Percentiles rank a stretch among this genome's conserved stretches.
phyloP scores from a whole-genome alignment of 208 protist genomes.

The Crithidia brevicula region DNA sequence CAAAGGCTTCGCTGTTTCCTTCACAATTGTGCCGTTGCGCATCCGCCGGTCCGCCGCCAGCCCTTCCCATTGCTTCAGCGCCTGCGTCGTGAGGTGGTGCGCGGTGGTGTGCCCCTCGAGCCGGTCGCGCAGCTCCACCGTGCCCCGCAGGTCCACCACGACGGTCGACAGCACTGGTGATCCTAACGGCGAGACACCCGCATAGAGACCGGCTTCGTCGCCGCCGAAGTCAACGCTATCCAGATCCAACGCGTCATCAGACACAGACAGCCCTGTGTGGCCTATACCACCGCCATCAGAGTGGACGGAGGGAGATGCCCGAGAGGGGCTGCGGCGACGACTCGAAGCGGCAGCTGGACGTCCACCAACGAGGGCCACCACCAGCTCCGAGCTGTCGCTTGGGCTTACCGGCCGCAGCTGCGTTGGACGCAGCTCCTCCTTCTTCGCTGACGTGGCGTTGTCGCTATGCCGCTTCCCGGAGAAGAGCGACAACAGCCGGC shows the following conservation, averaged over 20 bases:
- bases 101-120: slow-evolving; percentile 44
- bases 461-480: slow-evolving; percentile 27
- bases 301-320: not conserved
- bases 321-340: not conserved
- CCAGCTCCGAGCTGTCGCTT: not conserved
- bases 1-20: slow-evolving; percentile 41
- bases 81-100: slow-evolving; percentile 42
- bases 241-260: not conserved
- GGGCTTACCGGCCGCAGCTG: not conserved
- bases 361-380: too few species aligned
- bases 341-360: not conserved
- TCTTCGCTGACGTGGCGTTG: not conserved
- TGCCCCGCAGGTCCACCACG: slow-evolving; percentile 44
- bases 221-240: not conserved
- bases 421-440: not conserved
- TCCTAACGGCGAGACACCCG: not conserved
- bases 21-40: slow-evolving; percentile 46
- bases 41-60: slow-evolving; percentile 18
- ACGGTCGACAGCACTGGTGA: not conserved
- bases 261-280: not conserved
- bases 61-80: slow-evolving; percentile 35
- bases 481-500: slow-evolving; percentile 34
- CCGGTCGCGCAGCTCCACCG: slow-evolving; percentile 48
- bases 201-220: not conserved
- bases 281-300: not conserved